These are phyloP conservation scores for Nepenthes mirabilis DNA, from an alignment of 148 eudicot genomes.

Conservation along the genomic window DNA sequence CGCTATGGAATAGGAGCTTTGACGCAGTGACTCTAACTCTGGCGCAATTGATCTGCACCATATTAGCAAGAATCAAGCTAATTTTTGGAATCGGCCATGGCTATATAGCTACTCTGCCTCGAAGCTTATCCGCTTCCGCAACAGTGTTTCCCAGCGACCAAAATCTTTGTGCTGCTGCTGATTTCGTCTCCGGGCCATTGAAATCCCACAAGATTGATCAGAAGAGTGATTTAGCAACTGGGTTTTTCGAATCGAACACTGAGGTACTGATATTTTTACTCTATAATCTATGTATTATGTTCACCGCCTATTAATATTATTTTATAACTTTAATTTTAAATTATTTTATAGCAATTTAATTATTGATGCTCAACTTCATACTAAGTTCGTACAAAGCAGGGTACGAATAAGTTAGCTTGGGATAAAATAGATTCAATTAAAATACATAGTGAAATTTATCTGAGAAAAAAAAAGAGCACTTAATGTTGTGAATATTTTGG, in stretches of 20 bases:
- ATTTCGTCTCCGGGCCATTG: conserved; percentile 36
- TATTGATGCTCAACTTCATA: too few species aligned
- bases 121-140: conserved; percentile 64
- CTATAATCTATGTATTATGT: too few species aligned
- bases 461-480: too few species aligned
- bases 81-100: conserved; percentile 50
- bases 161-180: conserved; percentile 5
- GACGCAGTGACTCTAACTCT: conserved; percentile 40
- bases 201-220: neutral
- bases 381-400: too few species aligned
- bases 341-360: too few species aligned
- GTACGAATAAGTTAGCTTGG: too few species aligned
- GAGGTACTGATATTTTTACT: conserved; percentile 7
- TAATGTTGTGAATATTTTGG: too few species aligned
- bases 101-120: conserved; percentile 31
- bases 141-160: conserved; percentile 48
- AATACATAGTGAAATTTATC: too few species aligned
- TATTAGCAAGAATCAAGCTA: conserved; percentile 56
- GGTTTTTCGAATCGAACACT: conserved; percentile 48
- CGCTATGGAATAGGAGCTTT: conserved; percentile 56
- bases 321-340: too few species aligned
- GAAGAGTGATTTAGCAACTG: neutral
- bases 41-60: conserved; percentile 45
- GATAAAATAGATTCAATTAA: too few species aligned
- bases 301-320: neutral